These are phyloP conservation scores for Ceratocystis smalleyi DNA, from an alignment of 2,329 filamentous ascomycete species.

Conservation along the genomic window DNA sequence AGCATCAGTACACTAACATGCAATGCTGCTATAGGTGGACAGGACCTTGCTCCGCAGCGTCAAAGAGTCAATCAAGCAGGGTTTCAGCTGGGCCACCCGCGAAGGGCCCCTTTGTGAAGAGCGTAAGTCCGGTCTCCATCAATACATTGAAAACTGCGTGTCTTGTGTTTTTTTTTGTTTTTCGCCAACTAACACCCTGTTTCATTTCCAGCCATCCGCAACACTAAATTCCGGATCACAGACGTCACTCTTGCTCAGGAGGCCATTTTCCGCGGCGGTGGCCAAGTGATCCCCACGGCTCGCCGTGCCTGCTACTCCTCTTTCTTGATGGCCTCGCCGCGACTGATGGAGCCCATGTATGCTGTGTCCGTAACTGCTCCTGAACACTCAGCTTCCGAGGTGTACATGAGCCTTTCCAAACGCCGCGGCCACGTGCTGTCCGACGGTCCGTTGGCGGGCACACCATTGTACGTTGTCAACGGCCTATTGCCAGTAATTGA, in stretches of 20 bases:
- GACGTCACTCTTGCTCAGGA: constrained; percentile 75
- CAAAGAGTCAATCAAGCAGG: constrained; percentile 83
- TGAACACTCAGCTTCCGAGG: constrained; percentile 68
- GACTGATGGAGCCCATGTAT: constrained; percentile 94
- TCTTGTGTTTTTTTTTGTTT: background rate
- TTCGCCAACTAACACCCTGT: background rate
- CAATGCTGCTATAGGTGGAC: constrained; percentile 48
- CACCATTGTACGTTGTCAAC: constrained; percentile 79
- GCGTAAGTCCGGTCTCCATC: constrained; percentile 42
- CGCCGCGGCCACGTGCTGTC: constrained; percentile 82
- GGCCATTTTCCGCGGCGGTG: constrained; percentile 86
- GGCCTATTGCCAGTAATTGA: constrained; percentile 92
- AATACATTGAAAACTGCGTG: background rate
- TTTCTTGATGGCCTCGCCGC: constrained; percentile 90
- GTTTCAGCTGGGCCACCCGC: constrained; percentile 89
- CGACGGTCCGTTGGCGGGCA: constrained; percentile 88
- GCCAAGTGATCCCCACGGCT: constrained; percentile 92
- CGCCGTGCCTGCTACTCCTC: constrained; percentile 87
- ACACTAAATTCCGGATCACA: constrained; percentile 93
- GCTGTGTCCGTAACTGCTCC: constrained; percentile 84
- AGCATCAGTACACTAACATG: constrained; percentile 13
- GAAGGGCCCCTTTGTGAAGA: constrained; percentile 97
- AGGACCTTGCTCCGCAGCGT: constrained; percentile 78
- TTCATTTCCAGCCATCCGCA: constrained; percentile 59
- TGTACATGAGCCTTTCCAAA: constrained; percentile 83